phyloP scores from a whole-genome alignment of 2,329 filamentous ascomycete species.

The Davidsoniella virescens region DNA sequence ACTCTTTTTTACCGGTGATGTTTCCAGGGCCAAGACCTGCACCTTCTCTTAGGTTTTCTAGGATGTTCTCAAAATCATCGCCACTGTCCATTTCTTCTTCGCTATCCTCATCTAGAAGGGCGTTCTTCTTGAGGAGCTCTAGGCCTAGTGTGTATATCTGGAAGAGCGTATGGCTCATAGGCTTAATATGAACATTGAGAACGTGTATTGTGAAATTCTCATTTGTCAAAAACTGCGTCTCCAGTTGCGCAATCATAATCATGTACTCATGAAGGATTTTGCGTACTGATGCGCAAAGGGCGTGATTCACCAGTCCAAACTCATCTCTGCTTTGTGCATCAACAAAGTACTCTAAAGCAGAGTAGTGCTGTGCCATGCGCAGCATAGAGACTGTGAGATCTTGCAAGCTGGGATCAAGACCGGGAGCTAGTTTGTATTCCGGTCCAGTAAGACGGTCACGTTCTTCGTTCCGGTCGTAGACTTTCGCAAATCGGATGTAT shows the following conservation, averaged over 20 bases:
- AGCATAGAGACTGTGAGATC: constrained; percentile 81
- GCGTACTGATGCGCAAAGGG: constrained; percentile 84
- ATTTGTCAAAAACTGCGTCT: constrained; percentile 83
- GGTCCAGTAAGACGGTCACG: constrained; percentile 77
- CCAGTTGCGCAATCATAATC: constrained; percentile 79
- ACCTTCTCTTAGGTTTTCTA: constrained; percentile 77
- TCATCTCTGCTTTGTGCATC: constrained; percentile 88
- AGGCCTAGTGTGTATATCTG: constrained; percentile 79
- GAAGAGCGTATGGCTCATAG: constrained; percentile 77
- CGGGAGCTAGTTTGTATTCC: constrained; percentile 59
- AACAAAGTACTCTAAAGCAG: constrained; percentile 78
- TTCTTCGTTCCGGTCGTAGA: constrained; percentile 71
- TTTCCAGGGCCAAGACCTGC: constrained; percentile 65
- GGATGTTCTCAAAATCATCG: constrained; percentile 80
- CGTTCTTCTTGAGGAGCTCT: constrained; percentile 77
- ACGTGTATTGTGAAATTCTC: constrained; percentile 82
- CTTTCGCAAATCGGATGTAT: constrained; percentile 73
- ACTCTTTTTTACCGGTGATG: constrained; percentile 76
- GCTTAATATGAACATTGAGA: constrained; percentile 78
- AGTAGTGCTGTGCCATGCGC: constrained; percentile 87
- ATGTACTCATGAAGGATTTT: constrained; percentile 88
- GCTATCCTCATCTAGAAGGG: constrained; percentile 67
- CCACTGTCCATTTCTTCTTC: constrained; percentile 57
- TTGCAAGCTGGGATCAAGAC: constrained; percentile 77
- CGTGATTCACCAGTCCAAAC: constrained; percentile 89